phyloP scores from a whole-genome alignment of 2,329 filamentous ascomycete genomes.

The Cladosporium sp. region DNA sequence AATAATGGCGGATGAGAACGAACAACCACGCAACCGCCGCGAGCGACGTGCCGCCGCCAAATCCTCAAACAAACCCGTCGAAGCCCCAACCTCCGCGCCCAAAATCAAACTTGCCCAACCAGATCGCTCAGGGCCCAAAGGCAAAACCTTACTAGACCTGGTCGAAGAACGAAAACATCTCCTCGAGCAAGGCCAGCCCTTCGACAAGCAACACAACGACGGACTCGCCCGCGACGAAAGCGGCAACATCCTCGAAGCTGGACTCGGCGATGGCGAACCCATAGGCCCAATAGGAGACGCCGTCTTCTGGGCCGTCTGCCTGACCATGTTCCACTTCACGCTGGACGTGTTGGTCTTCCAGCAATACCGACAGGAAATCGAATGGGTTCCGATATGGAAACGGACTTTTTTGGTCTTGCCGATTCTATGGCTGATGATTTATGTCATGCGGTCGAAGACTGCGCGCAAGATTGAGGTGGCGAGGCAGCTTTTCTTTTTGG shows the following conservation, averaged over 20 bases:
- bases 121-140: conserved; percentile 62
- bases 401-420: conserved; percentile 52
- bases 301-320: conserved; percentile 54
- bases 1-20: conserved; percentile 25
- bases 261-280: conserved; percentile 41
- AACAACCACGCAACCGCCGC: conserved; percentile 44
- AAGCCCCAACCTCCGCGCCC: conserved; percentile 44
- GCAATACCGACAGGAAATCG: conserved; percentile 70
- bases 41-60: conserved; percentile 45
- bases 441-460: conserved; percentile 44
- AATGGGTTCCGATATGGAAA: conserved; percentile 57
- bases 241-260: conserved; percentile 39
- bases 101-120: conserved; percentile 67
- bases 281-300: conserved; percentile 51
- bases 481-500: conserved; percentile 61
- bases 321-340: conserved; percentile 74
- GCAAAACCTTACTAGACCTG: conserved; percentile 71
- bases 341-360: conserved; percentile 77
- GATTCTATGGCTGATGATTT: conserved; percentile 47
- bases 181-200: conserved; percentile 52
- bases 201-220: conserved; percentile 43
- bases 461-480: conserved; percentile 46
- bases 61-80: conserved; percentile 38
- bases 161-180: conserved; percentile 61
- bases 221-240: conserved; percentile 33